Evolutionary conservation across 176 grass and related monocot genomes (phyloP).

Genomic region (Cenchrus purpureus): DNA sequence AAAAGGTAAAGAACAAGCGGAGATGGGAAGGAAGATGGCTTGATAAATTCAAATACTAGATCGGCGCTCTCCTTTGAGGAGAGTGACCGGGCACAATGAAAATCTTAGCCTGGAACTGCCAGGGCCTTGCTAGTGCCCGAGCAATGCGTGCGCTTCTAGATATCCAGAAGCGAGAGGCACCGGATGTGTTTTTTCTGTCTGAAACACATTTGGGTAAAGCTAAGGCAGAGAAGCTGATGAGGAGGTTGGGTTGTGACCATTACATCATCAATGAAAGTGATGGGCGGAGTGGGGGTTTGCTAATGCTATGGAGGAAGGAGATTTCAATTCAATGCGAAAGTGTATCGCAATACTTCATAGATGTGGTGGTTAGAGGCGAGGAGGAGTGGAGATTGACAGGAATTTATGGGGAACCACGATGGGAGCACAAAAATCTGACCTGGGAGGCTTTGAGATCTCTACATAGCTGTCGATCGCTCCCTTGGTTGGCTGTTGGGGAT

Average conservation of each 20-base stretch:
- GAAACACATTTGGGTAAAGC: background rate
- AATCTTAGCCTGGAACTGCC: background rate
- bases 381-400: background rate
- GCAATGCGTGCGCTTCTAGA: background rate
- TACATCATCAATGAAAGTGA: background rate
- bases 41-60: no score
- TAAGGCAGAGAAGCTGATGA: background rate
- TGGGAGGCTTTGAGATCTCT: background rate
- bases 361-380: background rate
- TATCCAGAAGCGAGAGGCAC: background rate
- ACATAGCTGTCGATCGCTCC: no score
- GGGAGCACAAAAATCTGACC: background rate
- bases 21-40: no score
- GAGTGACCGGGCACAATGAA: background rate
- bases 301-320: background rate
- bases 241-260: background rate
- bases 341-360: background rate
- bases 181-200: background rate
- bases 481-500: no score
- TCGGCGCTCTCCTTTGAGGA: background rate
- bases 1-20: no score
- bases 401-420: background rate
- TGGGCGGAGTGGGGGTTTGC: background rate
- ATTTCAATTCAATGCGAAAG: fast-evolving
- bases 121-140: background rate